phyloP scores from a whole-genome alignment of 1,284 basidiomycete genomes.

The Rhodotorula glutinis region DNA sequence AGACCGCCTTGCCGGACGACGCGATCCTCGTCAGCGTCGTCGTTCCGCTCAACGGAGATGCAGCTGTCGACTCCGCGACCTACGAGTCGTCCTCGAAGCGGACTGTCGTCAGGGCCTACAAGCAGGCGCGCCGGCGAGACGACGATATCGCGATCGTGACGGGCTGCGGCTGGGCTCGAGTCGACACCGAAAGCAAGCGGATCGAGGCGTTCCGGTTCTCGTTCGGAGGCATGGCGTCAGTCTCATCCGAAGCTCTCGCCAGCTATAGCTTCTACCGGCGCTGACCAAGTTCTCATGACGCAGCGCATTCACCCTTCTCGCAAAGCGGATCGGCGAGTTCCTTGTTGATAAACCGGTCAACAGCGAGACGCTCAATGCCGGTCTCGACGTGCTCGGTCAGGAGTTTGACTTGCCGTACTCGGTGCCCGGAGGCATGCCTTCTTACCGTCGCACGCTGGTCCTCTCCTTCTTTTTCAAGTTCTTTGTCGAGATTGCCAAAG shows the following conservation, averaged over 20 bases:
- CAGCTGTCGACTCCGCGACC: conserved; percentile 15
- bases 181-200: background rate
- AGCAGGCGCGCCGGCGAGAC: conserved; percentile 48
- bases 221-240: conserved; percentile 50
- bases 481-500: conserved; percentile 42
- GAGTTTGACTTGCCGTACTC: conserved; percentile 47
- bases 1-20: conserved; percentile 46
- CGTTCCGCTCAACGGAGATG: conserved; percentile 32
- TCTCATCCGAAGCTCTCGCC: conserved; percentile 4
- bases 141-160: conserved; percentile 51
- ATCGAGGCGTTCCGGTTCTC: conserved; percentile 44
- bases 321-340: conserved; percentile 38
- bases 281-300: background rate
- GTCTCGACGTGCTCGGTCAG: conserved; percentile 25
- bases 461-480: conserved; percentile 49
- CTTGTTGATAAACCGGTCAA: conserved; percentile 38
- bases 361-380: conserved; percentile 24
- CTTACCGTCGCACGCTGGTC: conserved; percentile 48
- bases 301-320: conserved; percentile 25
- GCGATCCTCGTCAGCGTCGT: conserved; percentile 45
- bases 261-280: no score
- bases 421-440: conserved; percentile 50
- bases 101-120: conserved; percentile 46
- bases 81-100: conserved; percentile 16
- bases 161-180: conserved; percentile 33